A percentile compares a stretch with the other conserved stretches of the same genome.
Evolutionary conservation across 176 grass and related monocot species (phyloP).

Genomic region (barley (Hordeum vulgare)): MorexV3_pseudomolecules_assembly NC_058523.1:339172307-339172806

Average conservation of each 20-base stretch:
- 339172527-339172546: not conserved
- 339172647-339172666: too few relatives aligned
- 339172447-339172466: not conserved
- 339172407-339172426: not conserved
- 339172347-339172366: not conserved
- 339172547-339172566: not conserved
- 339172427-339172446: not conserved
- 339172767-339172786: too few relatives aligned
- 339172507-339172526: constrained; percentile 1
- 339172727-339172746: too few relatives aligned
- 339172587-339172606: too few relatives aligned
- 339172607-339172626: too few relatives aligned
- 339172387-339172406: not conserved
- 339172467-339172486: constrained; percentile 4
- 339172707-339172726: too few relatives aligned
- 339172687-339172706: too few relatives aligned
- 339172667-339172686: too few relatives aligned
- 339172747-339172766: too few relatives aligned
- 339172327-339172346: constrained; percentile 12
- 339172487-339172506: not conserved
- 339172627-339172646: too few relatives aligned
- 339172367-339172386: not conserved
- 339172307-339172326: not conserved
- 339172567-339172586: constrained; percentile 8
- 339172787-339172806: too few relatives aligned